phyloP scores from a whole-genome alignment of 1,139 yeast species.

The Protomyces gravidus region DNA sequence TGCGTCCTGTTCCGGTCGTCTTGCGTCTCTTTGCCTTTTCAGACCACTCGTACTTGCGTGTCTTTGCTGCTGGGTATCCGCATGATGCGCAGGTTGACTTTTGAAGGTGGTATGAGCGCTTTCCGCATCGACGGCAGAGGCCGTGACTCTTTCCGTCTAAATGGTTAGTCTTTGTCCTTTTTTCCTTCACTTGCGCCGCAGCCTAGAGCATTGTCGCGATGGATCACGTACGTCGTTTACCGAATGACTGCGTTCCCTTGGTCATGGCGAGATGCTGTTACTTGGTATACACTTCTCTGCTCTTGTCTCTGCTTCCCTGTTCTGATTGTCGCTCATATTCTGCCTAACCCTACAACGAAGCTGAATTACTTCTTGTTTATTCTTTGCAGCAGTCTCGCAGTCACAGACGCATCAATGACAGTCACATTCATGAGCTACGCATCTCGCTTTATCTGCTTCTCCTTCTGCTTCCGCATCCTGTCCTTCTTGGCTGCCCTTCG shows the following conservation, averaged over 20 bases:
- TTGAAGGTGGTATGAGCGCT: conserved; percentile 98
- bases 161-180: not conserved
- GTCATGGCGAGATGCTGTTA: not conserved
- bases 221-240: not conserved
- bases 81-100: conserved; percentile 95
- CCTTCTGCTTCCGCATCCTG: conserved; percentile 9
- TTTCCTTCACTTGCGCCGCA: not conserved
- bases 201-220: too few relatives aligned
- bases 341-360: not conserved
- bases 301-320: not conserved
- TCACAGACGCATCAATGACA: not conserved
- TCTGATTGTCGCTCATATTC: not conserved
- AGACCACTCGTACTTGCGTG: conserved; percentile 80
- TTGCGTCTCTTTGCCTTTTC: conserved; percentile 98
- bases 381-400: not conserved
- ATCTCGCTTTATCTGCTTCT: not conserved
- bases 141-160: conserved; percentile 98
- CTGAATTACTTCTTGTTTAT: not conserved
- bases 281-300: not conserved
- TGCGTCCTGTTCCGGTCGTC: conserved; percentile 99
- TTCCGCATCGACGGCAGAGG: conserved; percentile 87
- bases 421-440: not conserved
- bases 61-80: conserved; percentile 99
- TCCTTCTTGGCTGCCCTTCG: conserved; percentile 20
- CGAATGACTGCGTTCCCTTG: conserved; percentile 4